Conservation (phyloP, 129 eudicot species). For the Glebionis coronaria region DNA sequence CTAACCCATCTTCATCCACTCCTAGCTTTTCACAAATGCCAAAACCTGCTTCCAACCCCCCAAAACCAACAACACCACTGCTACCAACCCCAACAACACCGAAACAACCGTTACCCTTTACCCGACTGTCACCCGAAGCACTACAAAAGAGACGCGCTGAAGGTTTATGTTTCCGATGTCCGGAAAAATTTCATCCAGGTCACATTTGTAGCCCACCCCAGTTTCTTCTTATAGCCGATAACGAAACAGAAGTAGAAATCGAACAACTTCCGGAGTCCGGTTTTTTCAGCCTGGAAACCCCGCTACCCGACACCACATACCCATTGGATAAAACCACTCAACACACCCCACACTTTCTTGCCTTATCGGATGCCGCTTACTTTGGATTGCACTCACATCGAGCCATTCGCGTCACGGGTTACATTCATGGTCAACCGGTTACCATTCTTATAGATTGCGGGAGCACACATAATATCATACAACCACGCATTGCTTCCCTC, state of each 20-base stretch:
- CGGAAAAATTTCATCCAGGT: not conserved
- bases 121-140: not conserved
- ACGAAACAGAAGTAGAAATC: too few relatives aligned
- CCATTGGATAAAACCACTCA: too few relatives aligned
- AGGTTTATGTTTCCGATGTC: not conserved
- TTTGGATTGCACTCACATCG: not conserved
- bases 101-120: not conserved
- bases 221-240: not conserved
- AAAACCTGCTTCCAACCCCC: not conserved
- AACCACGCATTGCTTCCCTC: not conserved
- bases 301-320: too few relatives aligned
- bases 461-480: slow-evolving; percentile 9
- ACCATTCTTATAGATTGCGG: slow-evolving; percentile 1
- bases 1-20: not conserved
- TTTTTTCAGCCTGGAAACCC: too few relatives aligned
- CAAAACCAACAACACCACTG: not conserved
- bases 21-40: not conserved
- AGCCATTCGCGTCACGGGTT: not conserved
- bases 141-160: too few relatives aligned
- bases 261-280: too few relatives aligned
- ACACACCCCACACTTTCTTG: slow-evolving; percentile 13
- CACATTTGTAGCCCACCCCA: not conserved
- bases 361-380: not conserved
- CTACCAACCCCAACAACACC: not conserved
- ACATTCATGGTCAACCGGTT: not conserved